Evolutionary conservation across 805 yeast genomes (phyloP), one percentile per base, ranked within the genome.

Genomic region (Yarrowia bubula): DNA sequence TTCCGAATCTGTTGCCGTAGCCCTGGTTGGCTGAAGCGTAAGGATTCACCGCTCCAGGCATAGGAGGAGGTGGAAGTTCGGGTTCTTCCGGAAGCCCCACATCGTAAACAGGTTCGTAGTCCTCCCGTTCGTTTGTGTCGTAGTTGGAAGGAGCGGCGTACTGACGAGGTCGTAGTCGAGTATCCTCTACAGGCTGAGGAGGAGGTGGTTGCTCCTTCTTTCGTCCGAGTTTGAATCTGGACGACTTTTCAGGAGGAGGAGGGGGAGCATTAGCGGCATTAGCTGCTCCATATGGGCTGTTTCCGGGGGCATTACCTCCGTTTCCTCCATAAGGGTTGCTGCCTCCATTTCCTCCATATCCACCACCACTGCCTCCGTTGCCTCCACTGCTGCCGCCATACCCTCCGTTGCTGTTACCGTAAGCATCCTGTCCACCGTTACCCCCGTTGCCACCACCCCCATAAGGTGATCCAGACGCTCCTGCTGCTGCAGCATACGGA

Each of bases 31-130:
- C 64, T 0, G 64, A 17, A 8, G 64, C 50, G 43, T 58, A 58
- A 22, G 64, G 64, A 47, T 55, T 55, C 13, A 28, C 47, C 4
- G 47, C 46, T 15, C 47, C 47, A 17, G 61, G 61, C 61, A 55
- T 55, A 17, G 61, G 61, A 3, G 61, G 61, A n/a, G 61, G 61
- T 11, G 61, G 61, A 15, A 55, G 46, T 1, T 55, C 47, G 18
- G 61, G 61, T 9, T 55, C 61, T 5, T 41, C 61, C 1, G 58
- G 43, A 8, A 51, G 43, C 1, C 58, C 58, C 1, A 51, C 58
- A 33, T 51, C 58, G 43, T 51, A 51, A 10, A 51, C 58, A 33
- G 58, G 58, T 33, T 51, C 58, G 43, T 37, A 37, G 17, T 51
- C 58, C 17, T 51, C 43, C 10, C 58, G 58, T 22, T 18, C 35